Evolutionary conservation across 208 protist genomes (phyloP), one percentile per base, ranked within the genome.

Genomic region (Trypanosoma platydactyli): DNA sequence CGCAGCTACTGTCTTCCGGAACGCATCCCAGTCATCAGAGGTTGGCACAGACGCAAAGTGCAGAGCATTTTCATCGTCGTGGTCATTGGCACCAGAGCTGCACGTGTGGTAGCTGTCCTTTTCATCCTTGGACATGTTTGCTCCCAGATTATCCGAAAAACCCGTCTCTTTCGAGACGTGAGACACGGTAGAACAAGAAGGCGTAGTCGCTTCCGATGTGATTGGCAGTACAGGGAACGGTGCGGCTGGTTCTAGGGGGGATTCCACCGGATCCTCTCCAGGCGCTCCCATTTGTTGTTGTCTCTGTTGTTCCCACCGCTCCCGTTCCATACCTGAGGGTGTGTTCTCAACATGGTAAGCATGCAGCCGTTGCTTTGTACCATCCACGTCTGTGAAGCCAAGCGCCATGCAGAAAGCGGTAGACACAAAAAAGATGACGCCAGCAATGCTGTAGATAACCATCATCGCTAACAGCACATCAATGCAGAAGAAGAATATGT

Each of bases 371-470:
- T 60, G 68, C 40, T 79, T 62, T 1, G 60, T 41, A 7, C 45
- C 53, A 22, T 71, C 48, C 0, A 40, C 51, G n/a, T 79, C 62
- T 13, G 61, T 76, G 45, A 64, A 53, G 13, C 77, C 76, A 9
- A 90, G 29, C 5, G 69, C 80, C 15, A 77, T 54, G 3, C 77
- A 68, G 11, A 84, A 41, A 1, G 71, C 61, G 11, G 65, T 56
- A 11, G 54, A 68, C 3, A 75, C 20, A 41, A 27, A 60, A 35
- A 71, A 73, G n/a, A 90, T 69, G 7, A 76, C 27, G 12, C 50
- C 41, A 5, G 81, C 81, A 13, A 89, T 49, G 9, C 38, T 41
- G 71, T 90, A 93, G 20, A 83, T 24, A 0, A 77, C 16, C 0
- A 69, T 11, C 13, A 83, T 2, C 6, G 68, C 45, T 6, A 71